These are phyloP conservation scores for Eucalyptus guilfoylei DNA, from an alignment of 345 rosid genomes.

Conservation along the genomic window DNA sequence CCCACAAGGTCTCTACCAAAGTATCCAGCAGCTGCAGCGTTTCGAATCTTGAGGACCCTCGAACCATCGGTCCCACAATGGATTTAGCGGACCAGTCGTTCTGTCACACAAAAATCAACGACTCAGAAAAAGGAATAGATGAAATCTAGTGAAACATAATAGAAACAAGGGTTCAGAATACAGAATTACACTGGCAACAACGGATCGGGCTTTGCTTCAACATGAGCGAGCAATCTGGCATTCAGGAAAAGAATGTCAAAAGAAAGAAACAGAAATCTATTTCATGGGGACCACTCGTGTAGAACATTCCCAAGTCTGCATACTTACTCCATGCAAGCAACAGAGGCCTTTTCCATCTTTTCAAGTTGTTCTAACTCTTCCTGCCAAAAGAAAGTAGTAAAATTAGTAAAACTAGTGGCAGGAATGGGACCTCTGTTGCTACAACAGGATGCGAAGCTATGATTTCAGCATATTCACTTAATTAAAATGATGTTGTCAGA, in stretches of 20 bases:
- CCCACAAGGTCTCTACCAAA: conserved; percentile 12
- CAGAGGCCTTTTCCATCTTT: conserved; percentile 56
- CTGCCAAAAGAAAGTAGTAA: conserved; percentile 14
- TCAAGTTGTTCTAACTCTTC: conserved; percentile 76
- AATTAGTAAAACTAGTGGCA: neutral
- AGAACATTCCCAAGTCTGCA: neutral
- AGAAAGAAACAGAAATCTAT: neutral
- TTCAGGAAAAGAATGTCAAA: neutral
- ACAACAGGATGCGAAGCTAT: neutral
- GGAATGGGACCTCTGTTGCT: neutral
- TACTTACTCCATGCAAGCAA: conserved; percentile 66
- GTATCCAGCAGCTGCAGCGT: conserved; percentile 69
- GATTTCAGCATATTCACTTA: neutral
- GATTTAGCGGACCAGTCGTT: conserved; percentile 54
- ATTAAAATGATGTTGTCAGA: neutral
- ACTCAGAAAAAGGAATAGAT: neutral
- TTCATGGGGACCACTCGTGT: neutral
- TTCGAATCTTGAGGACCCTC: conserved; percentile 52
- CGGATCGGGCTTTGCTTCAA: conserved; percentile 58
- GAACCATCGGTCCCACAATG: conserved; percentile 90
- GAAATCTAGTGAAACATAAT: neutral
- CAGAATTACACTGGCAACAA: conserved; percentile 50
- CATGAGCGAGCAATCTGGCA: conserved; percentile 44
- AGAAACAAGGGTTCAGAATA: neutral
- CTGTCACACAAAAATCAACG: conserved; percentile 19